Evolutionary conservation across 805 yeast genomes (phyloP), one percentile per base, ranked within the genome.

Genomic region (Isabelozyma rhagii): DNA sequence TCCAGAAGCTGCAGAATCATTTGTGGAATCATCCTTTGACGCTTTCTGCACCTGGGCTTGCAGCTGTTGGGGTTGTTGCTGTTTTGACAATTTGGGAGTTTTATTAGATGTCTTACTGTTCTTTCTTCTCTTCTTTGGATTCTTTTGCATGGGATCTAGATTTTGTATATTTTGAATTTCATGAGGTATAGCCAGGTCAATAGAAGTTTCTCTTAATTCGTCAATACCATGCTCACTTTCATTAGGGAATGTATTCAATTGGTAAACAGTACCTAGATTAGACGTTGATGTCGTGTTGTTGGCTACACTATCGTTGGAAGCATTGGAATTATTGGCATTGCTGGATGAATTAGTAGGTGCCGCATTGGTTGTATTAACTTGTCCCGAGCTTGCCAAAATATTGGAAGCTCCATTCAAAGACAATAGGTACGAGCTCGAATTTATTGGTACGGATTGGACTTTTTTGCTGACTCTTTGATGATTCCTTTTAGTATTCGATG

Each of bases 151-250:
- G 10, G 41, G 41, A 18, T 39, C 41, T 9, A 41, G 7, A 6
- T 6, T 21, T 27, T 21, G 27, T 9, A 41, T 41, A 17, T 41
- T 27, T 17, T 41, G 44, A n/a, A 41, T 41, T 9, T 41, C 44
- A 28, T 28, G 38, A 43, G 36, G 38, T 31, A 43, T 43, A 13
- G 45, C 28, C n/a, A 11, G 45, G 10, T 43, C 45, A 43, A 43
- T 41, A 5, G 44, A n/a, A 4, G 47, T n/a, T 39, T n/a, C 17
- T 15, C 46, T 39, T 18, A 53, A 39, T 11, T 51, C 54, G 17
- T 51, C 56, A 8, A 53, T 51, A 36, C 43, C 45, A 31, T 43
- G 36, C 14, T 43, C 45, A 27, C 27, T 10, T 14, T 25, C 38
- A 15, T 43, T 43, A 10, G 21, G 4, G 14, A 43, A 43, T 7